Conservation (phyloP, 2,329 filamentous ascomycete species). For the Westerdykella sp. region DNA sequence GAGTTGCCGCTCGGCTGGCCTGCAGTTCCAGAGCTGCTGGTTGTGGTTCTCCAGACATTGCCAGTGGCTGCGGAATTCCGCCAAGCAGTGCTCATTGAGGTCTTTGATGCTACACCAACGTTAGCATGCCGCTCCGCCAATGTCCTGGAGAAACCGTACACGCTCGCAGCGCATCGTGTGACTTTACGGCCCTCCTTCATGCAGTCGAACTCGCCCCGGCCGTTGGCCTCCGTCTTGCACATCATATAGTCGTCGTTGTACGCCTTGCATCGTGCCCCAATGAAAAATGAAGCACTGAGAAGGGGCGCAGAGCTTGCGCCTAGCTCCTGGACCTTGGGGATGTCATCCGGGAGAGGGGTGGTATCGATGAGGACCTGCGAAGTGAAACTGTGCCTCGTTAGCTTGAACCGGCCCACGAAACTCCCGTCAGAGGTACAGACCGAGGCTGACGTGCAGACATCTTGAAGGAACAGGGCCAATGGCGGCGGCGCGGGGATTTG, state of each 20-base stretch:
- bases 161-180: slow-evolving; percentile 90
- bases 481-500: slow-evolving; percentile 27
- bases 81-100: slow-evolving; percentile 89
- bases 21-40: slow-evolving; percentile 95
- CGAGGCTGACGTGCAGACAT: slow-evolving; percentile 58
- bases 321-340: slow-evolving; percentile 90
- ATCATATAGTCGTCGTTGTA: slow-evolving; percentile 99
- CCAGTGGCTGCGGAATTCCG: slow-evolving; percentile 91
- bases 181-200: slow-evolving; percentile 95
- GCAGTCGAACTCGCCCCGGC: slow-evolving; percentile 87
- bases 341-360: slow-evolving; percentile 84
- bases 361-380: slow-evolving; percentile 91
- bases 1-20: slow-evolving; percentile 76
- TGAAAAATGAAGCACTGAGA: slow-evolving; percentile 90
- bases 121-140: slow-evolving; percentile 2
- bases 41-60: slow-evolving; percentile 95
- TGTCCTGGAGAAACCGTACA: slow-evolving; percentile 52
- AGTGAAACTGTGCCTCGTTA: slow-evolving; percentile 66
- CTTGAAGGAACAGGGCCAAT: slow-evolving; percentile 39
- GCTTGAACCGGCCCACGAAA: slow-evolving; percentile 8
- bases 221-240: slow-evolving; percentile 93
- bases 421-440: slow-evolving; percentile 36
- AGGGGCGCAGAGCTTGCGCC: slow-evolving; percentile 89
- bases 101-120: slow-evolving; percentile 66
- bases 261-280: slow-evolving; percentile 85